Percentiles rank a stretch among this genome's conserved stretches.
Evolutionary conservation across 176 grass and related monocot species (phyloP).

Genomic region (Lolium multiflorum): DNA sequence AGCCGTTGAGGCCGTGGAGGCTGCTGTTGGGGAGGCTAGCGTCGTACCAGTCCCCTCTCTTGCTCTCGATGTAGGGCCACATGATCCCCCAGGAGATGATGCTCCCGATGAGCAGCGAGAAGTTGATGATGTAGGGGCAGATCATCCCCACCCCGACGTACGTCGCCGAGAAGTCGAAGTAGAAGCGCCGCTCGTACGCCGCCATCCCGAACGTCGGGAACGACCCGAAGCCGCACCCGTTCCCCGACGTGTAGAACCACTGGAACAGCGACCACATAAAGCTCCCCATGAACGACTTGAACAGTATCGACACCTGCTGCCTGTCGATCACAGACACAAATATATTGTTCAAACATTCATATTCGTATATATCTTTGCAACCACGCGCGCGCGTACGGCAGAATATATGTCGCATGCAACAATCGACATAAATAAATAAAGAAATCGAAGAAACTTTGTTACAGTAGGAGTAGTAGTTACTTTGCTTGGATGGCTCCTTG

Average conservation of each 20-base stretch:
- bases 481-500: conserved; percentile 60
- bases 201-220: conserved; percentile 64
- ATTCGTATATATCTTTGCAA: no score
- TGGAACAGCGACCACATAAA: conserved; percentile 71
- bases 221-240: conserved; percentile 47
- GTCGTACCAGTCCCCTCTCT: conserved; percentile 61
- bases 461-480: background rate
- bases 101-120: conserved; percentile 56
- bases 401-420: no score
- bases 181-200: conserved; percentile 56
- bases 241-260: conserved; percentile 58
- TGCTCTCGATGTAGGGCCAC: conserved; percentile 70
- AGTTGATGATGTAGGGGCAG: conserved; percentile 72
- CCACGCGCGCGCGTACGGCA: background rate
- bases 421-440: background rate
- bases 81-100: conserved; percentile 68
- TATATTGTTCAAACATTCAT: no score
- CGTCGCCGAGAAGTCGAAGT: conserved; percentile 73
- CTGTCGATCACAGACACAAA: background rate
- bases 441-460: background rate
- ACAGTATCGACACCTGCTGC: conserved; percentile 56
- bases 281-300: conserved; percentile 62
- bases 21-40: conserved; percentile 36
- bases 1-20: conserved; percentile 61
- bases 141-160: conserved; percentile 74